phyloP scores from a whole-genome alignment of 352 stramenopile genomes.

The Phytophthora fragariaefolia region DNA sequence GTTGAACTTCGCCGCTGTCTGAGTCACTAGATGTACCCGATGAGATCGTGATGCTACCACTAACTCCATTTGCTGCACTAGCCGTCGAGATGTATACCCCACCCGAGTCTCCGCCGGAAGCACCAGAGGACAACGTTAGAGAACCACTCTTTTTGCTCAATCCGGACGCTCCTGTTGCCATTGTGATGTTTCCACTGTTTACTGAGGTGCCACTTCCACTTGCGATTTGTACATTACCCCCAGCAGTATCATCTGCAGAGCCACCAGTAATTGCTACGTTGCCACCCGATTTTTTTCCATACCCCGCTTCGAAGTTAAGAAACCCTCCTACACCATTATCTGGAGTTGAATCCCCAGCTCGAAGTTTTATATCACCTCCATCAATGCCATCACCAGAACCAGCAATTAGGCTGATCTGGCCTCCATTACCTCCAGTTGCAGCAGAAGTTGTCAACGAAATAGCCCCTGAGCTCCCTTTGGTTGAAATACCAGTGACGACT shows the following conservation, averaged over 20 bases:
- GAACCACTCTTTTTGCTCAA: constrained; percentile 32
- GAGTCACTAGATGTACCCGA: constrained; percentile 27
- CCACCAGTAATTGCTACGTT: constrained; percentile 31
- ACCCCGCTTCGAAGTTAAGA: constrained; percentile 29
- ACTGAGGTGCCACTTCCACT: constrained; percentile 28
- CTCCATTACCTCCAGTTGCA: constrained; percentile 23
- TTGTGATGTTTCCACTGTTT: constrained; percentile 35
- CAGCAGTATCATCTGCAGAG: constrained; percentile 20
- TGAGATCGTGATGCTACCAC: constrained; percentile 34
- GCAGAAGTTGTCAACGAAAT: constrained; percentile 27
- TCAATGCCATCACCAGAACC: constrained; percentile 21
- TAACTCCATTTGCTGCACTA: constrained; percentile 18
- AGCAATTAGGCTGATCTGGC: constrained; percentile 29
- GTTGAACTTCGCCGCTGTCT: constrained; percentile 34
- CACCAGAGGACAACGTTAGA: constrained; percentile 34
- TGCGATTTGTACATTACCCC: constrained; percentile 30
- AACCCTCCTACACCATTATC: constrained; percentile 25
- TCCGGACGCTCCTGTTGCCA: constrained; percentile 33
- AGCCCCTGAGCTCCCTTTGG: constrained; percentile 29
- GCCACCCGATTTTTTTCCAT: constrained; percentile 31
- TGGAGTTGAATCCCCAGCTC: constrained; percentile 27
- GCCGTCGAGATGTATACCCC: constrained; percentile 35
- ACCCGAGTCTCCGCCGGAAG: constrained; percentile 26
- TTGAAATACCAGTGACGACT: constrained; percentile 27
- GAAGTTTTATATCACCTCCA: constrained; percentile 32